Evolutionary conservation across 306 rosid genomes (phyloP).

Genomic region (Nissolia schottii): DNA sequence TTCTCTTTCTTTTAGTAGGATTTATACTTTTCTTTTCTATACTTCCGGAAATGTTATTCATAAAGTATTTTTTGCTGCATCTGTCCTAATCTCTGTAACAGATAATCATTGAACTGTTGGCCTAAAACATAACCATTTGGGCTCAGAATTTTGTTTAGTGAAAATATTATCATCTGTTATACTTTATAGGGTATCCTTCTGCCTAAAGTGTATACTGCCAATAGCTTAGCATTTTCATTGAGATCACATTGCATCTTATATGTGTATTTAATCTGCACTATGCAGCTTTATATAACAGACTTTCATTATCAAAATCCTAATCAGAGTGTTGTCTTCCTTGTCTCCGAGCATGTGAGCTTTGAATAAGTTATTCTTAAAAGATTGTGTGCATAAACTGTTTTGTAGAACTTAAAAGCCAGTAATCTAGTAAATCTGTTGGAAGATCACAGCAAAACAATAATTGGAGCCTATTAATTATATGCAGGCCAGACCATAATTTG

Average conservation of each 20-base stretch:
- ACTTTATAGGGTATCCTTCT: not conserved
- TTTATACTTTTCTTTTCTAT: not conserved
- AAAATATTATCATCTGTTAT: not conserved
- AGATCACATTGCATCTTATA: not conserved
- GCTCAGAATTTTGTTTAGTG: not conserved
- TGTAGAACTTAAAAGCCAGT: not conserved
- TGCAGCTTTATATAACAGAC: not conserved
- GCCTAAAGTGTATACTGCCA: not conserved
- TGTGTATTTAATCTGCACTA: conserved; percentile 3
- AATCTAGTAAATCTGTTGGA: not conserved
- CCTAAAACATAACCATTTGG: not conserved
- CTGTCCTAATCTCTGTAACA: not conserved
- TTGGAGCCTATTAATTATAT: conserved; percentile 18
- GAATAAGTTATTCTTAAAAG: not conserved
- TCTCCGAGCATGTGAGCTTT: conserved; percentile 4
- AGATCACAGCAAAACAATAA: conserved; percentile 3
- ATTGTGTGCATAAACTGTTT: conserved; percentile 2
- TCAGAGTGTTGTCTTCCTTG: conserved; percentile 1
- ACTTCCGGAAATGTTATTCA: not conserved
- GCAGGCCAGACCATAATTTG: conserved; percentile 97
- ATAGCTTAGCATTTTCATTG: not conserved
- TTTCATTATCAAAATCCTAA: not conserved
- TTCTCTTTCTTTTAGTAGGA: not conserved
- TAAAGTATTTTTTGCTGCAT: not conserved
- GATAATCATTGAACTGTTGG: not conserved